Evolutionary conservation across 106 monocot genomes (phyloP).

Genomic region (Apostasia ramifera): DNA sequence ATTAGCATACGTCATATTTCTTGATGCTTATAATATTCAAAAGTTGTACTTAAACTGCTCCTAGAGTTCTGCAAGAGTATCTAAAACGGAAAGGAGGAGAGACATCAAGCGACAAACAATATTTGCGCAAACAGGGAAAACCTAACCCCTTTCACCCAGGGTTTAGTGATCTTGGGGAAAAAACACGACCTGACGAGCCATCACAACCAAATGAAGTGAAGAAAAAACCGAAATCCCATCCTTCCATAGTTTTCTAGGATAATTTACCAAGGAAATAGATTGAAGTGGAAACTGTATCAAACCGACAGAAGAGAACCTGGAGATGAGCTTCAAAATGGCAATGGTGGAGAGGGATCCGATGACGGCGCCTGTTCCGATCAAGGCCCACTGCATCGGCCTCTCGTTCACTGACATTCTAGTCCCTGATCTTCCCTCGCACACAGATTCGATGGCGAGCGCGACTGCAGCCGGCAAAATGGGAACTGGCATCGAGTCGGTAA

Average conservation of each 20-base stretch:
- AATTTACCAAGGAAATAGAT: neutral
- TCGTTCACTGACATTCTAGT: slow-evolving; percentile 32
- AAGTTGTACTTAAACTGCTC: neutral
- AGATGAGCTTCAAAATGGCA: slow-evolving; percentile 41
- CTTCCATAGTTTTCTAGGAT: neutral
- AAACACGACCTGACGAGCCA: neutral
- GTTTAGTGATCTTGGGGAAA: too few species aligned
- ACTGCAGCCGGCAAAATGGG: too few species aligned
- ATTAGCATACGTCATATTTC: neutral
- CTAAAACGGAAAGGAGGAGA: too few species aligned
- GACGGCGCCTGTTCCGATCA: slow-evolving; percentile 48
- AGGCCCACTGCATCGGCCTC: slow-evolving; percentile 42
- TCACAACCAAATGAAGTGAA: neutral
- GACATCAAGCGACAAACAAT: neutral
- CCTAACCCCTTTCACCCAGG: too few species aligned
- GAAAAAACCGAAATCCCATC: neutral
- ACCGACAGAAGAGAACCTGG: slow-evolving; percentile 30
- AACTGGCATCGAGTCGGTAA: too few species aligned
- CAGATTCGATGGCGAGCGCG: too few species aligned
- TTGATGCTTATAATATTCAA: neutral
- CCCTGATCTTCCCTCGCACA: neutral
- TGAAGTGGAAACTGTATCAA: neutral
- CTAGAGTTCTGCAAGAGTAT: too few species aligned
- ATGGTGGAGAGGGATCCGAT: slow-evolving; percentile 72
- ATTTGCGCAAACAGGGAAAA: neutral